phyloP scores from a whole-genome alignment of 306 rosid species.

The Cucurbita moschata region DNA sequence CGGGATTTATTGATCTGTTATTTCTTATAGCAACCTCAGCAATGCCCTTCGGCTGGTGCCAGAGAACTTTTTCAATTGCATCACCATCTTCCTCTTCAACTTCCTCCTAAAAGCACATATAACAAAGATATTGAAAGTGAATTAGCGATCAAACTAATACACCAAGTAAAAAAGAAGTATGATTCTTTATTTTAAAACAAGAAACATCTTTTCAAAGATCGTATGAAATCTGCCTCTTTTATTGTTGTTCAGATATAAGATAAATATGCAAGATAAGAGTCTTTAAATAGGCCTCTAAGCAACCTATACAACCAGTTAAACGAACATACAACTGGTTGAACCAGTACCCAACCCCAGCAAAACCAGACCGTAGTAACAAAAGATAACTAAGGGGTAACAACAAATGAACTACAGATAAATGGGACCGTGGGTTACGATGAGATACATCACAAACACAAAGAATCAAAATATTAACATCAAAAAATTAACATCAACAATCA shows the following conservation, averaged over 20 bases:
- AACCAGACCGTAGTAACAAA: not conserved
- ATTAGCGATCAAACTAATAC: not conserved
- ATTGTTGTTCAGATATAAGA: too few relatives aligned
- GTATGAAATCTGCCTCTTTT: too few relatives aligned
- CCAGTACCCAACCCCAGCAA: not conserved
- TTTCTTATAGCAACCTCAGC: slow-evolving; percentile 75
- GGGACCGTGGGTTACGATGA: not conserved
- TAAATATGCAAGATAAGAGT: not conserved
- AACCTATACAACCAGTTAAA: not conserved
- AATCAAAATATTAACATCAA: not conserved
- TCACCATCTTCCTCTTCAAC: slow-evolving; percentile 91
- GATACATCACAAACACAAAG: not conserved
- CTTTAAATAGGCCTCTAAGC: not conserved
- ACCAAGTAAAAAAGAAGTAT: too few relatives aligned
- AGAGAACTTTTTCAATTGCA: slow-evolving; percentile 85
- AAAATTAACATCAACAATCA: not conserved
- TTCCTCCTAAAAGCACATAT: slow-evolving; percentile 53
- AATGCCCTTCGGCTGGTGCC: slow-evolving; percentile 95
- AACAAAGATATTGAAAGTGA: slow-evolving; percentile 2
- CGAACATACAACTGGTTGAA: not conserved
- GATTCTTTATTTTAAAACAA: too few relatives aligned
- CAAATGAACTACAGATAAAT: not conserved
- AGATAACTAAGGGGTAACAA: not conserved
- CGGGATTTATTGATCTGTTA: slow-evolving; percentile 64
- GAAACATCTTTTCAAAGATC: too few relatives aligned